Base-by-base conservation (phyloP, 495 filamentous ascomycete species). In the Aspergillus conjunctus region DNA sequence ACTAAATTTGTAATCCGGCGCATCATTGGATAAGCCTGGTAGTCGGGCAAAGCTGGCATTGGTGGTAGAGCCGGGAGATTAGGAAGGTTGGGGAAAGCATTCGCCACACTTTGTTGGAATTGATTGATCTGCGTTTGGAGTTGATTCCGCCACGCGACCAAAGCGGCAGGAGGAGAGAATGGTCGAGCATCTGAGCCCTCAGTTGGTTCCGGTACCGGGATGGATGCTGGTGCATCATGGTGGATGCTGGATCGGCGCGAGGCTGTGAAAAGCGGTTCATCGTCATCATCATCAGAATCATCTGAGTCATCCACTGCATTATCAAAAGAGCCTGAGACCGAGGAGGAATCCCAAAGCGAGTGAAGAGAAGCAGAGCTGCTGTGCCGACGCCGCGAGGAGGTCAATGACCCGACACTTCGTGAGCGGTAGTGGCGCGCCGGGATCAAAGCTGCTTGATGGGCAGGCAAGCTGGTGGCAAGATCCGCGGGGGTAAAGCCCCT, bases 111-210 rank as follows among this genome's bases (percentile, higher is more conserved):
- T 62, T 92, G 87, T 64, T 93, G 91, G 61, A 92, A 80, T 39
- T 92, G 87, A 54, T 93, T 88, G 65, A 94, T 83, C 66, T 94
- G 92, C 4, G 84, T 81, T 44, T 86, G 83, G 17, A 96, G 74
- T 53, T 91, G 88, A 54, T 93, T 89, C 58, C 88, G 84, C 81
- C 91, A 87, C 22, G 88, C 89, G 31, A 85, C 77, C 72, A 91
- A 83, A 26, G 87, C 81, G 17, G 88, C 83, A 2, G 83, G 79
- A 20, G 87, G 82, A 12, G 83, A 79, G 48, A 82, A 80, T 22
- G 72, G 67, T 30, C 68, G 70, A 22, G 66, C 67, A 63, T 75
- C 66, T 12, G 69, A 45, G 55, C 75, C 51, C 39, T 69, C 58
- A 45, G 69, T 58, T 61, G 71, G 62, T 56, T 73, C 69, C n/a